Evolutionary conservation across 495 filamentous ascomycete species (phyloP).

Genomic region (Pyronema domesticum): DNA sequence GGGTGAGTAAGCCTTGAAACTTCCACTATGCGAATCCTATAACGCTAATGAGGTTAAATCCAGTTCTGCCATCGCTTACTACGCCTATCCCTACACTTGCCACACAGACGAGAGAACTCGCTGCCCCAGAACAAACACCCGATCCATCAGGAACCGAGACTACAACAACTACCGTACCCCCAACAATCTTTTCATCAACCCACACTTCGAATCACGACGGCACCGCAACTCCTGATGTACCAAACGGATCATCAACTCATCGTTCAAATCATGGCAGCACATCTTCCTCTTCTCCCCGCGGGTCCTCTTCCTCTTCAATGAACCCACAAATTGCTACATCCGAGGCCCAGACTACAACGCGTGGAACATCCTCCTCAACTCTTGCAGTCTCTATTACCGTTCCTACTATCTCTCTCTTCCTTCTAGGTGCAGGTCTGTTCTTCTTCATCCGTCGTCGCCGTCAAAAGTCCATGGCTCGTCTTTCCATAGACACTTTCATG

Average conservation of each 20-base stretch:
- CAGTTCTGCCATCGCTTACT: background rate
- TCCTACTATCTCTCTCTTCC: background rate
- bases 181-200: background rate
- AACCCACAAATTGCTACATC: background rate
- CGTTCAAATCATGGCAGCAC: too few relatives aligned
- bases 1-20: background rate
- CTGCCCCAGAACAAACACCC: background rate
- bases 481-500: conserved; percentile 1
- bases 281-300: too few relatives aligned
- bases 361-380: background rate
- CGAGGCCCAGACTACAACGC: background rate
- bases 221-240: background rate
- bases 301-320: background rate
- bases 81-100: background rate
- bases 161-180: too few relatives aligned
- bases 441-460: background rate
- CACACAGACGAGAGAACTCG: background rate
- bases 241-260: too few relatives aligned
- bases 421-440: background rate
- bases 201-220: background rate
- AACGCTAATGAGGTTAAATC: background rate
- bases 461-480: background rate
- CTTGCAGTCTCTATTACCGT: background rate
- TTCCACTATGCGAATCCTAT: background rate
- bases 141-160: background rate